phyloP scores from a whole-genome alignment of 2,329 filamentous ascomycete genomes.

The Sporothrix globosa region DNA sequence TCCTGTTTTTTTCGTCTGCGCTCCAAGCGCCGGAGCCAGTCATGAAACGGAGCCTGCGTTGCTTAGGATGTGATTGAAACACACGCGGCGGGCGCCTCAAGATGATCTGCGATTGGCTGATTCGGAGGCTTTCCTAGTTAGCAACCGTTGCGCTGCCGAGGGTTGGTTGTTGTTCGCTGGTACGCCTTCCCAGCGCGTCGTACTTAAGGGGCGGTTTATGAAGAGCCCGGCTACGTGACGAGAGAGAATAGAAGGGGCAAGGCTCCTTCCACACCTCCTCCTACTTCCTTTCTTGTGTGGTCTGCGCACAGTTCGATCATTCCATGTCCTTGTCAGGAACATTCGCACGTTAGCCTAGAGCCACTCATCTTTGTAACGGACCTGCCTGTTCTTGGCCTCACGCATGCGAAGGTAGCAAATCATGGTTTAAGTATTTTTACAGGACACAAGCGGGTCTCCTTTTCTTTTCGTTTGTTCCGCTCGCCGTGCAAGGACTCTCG shows the following conservation, averaged over 20 bases:
- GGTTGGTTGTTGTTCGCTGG: slow-evolving; percentile 7
- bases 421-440: neutral
- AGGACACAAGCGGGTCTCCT: neutral
- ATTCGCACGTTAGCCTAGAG: neutral
- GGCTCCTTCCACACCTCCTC: no score
- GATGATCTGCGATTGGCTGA: slow-evolving; percentile 32
- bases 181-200: neutral
- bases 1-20: neutral
- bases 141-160: neutral
- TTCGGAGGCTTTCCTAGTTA: neutral
- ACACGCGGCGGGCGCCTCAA: slow-evolving; percentile 36
- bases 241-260: neutral
- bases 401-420: neutral
- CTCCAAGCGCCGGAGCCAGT: slow-evolving; percentile 30
- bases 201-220: no score
- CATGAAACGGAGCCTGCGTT: slow-evolving; percentile 33
- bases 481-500: no score
- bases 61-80: slow-evolving; percentile 35
- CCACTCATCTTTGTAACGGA: neutral
- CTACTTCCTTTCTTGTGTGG: no score
- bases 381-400: neutral
- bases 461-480: no score
- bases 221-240: neutral
- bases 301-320: neutral
- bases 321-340: neutral